Conservation (phyloP, 2,329 filamentous ascomycete genomes). For the Alternaria rosae region DNA sequence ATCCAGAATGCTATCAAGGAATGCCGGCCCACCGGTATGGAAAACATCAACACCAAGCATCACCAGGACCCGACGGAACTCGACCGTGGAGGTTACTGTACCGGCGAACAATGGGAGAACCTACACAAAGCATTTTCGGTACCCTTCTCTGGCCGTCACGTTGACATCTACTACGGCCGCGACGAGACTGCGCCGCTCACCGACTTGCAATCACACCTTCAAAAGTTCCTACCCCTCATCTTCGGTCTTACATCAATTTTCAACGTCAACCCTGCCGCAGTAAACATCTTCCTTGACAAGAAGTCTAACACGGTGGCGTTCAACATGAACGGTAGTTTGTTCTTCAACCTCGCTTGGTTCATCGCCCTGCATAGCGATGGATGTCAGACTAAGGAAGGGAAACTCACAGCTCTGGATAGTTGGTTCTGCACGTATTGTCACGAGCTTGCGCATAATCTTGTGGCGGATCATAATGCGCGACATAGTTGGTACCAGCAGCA, state of each 20-base stretch:
- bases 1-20: conserved; percentile 49
- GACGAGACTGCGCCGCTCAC: conserved; percentile 36
- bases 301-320: conserved; percentile 86
- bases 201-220: conserved; percentile 36
- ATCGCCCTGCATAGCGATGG: conserved; percentile 70
- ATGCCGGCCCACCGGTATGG: conserved; percentile 43
- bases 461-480: conserved; percentile 67
- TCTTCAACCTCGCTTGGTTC: conserved; percentile 93
- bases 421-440: conserved; percentile 98
- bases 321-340: conserved; percentile 85
- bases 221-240: conserved; percentile 44
- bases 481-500: conserved; percentile 50
- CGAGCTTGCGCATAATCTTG: conserved; percentile 93
- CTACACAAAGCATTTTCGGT: conserved; percentile 47
- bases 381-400: conserved; percentile 37
- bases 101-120: conserved; percentile 48
- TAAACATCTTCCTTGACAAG: conserved; percentile 90
- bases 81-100: conserved; percentile 49
- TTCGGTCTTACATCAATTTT: conserved; percentile 60
- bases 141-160: conserved; percentile 42
- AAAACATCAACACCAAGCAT: conserved; percentile 43
- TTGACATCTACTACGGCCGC: conserved; percentile 47
- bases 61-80: conserved; percentile 49
- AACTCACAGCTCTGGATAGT: conserved; percentile 66
- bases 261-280: conserved; percentile 68